Conservation (phyloP, 2,329 filamentous ascomycete genomes). For the Hymenotorrendiella dingleyae region DNA sequence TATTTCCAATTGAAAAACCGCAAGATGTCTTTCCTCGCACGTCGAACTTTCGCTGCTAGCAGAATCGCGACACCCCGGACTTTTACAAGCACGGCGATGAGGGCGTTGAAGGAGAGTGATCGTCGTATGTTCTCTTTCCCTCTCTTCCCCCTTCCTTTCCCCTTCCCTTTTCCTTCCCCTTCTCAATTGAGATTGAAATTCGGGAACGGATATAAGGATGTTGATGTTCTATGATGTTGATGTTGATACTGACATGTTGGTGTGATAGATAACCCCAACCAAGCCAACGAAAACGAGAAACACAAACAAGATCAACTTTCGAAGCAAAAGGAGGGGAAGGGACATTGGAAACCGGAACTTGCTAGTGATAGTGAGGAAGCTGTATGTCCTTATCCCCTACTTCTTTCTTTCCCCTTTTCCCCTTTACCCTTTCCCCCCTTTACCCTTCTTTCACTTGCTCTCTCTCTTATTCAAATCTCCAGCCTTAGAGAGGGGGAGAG, state of each 20-base stretch:
- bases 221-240: no score
- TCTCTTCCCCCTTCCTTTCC: no score
- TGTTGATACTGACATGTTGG: neutral
- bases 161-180: slow-evolving; percentile 1
- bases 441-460: no score
- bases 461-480: no score
- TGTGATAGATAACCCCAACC: slow-evolving; percentile 21
- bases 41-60: slow-evolving; percentile 4
- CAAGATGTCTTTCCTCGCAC: slow-evolving; percentile 25
- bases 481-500: no score
- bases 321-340: slow-evolving; percentile 65
- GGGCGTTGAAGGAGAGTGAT: slow-evolving; percentile 27
- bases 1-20: no score
- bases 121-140: slow-evolving; percentile 23
- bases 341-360: slow-evolving; percentile 71
- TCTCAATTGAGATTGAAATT: neutral
- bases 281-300: slow-evolving; percentile 41
- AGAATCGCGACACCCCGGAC: slow-evolving; percentile 8
- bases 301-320: slow-evolving; percentile 55
- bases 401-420: neutral
- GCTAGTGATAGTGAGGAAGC: slow-evolving; percentile 75
- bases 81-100: slow-evolving; percentile 16
- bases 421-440: neutral
- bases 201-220: no score
- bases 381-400: slow-evolving; percentile 41